These are phyloP conservation scores for Lasiodiplodia sp. DNA, from an alignment of 2,329 filamentous ascomycete species.

Conservation along the genomic window DNA sequence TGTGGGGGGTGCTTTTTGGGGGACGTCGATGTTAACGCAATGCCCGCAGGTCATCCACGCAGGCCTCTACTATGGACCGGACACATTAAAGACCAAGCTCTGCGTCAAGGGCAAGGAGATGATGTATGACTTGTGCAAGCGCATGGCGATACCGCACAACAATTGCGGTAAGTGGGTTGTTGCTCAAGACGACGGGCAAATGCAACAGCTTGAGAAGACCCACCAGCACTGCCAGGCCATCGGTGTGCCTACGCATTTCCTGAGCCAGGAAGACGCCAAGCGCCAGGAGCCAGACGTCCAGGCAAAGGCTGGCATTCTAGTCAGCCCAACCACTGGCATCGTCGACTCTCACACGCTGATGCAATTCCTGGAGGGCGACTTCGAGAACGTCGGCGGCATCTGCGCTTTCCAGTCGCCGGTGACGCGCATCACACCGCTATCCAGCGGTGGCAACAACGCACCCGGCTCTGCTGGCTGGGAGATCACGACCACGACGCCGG, in stretches of 20 bases:
- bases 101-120: constrained; percentile 79
- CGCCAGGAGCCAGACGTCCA: constrained; percentile 76
- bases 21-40: not conserved
- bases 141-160: constrained; percentile 71
- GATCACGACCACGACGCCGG: constrained; percentile 61
- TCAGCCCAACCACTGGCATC: constrained; percentile 86
- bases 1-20: not conserved
- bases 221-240: constrained; percentile 62
- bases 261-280: constrained; percentile 68
- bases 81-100: constrained; percentile 80
- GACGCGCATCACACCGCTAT: constrained; percentile 62
- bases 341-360: constrained; percentile 87
- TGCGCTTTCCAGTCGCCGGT: constrained; percentile 75
- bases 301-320: constrained; percentile 76
- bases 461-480: constrained; percentile 70
- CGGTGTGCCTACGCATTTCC: constrained; percentile 75
- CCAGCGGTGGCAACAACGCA: constrained; percentile 30
- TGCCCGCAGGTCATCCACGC: constrained; percentile 80
- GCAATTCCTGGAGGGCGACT: constrained; percentile 76
- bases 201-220: constrained; percentile 65
- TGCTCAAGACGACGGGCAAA: constrained; percentile 78
- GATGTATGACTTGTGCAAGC: constrained; percentile 79
- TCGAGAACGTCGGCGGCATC: constrained; percentile 79
- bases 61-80: constrained; percentile 84
- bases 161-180: constrained; percentile 95